phyloP scores from a whole-genome alignment of 495 filamentous ascomycete genomes.

The Delitschia confertaspora region DNA sequence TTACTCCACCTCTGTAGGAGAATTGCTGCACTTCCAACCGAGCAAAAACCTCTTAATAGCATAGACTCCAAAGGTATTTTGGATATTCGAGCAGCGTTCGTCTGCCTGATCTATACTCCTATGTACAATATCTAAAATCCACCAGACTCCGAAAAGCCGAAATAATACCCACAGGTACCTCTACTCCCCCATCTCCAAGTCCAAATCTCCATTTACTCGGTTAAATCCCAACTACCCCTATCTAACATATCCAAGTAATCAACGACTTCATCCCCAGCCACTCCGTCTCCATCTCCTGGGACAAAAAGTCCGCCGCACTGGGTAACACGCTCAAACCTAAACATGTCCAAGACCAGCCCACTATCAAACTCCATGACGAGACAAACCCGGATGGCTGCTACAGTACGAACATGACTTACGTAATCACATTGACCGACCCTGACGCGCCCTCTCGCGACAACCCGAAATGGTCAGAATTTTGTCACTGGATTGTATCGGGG shows the following conservation, averaged over 20 bases:
- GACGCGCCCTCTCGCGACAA: constrained; percentile 58
- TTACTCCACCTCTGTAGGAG: constrained; percentile 4
- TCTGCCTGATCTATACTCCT: neutral
- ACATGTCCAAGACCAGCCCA: constrained; percentile 43
- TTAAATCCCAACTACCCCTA: too few species aligned
- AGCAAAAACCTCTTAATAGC: constrained; percentile 6
- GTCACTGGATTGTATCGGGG: constrained; percentile 58
- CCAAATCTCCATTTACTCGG: constrained; percentile 17
- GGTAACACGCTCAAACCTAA: constrained; percentile 54
- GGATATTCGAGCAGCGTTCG: constrained; percentile 25
- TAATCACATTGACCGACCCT: constrained; percentile 55
- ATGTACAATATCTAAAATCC: neutral
- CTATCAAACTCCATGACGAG: constrained; percentile 35
- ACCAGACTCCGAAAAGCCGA: constrained; percentile 49
- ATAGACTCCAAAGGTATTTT: constrained; percentile 4
- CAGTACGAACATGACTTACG: constrained; percentile 31
- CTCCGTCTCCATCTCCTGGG: constrained; percentile 44
- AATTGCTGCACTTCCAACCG: constrained; percentile 7
- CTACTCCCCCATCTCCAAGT: constrained; percentile 6
- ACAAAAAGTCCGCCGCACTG: constrained; percentile 39
- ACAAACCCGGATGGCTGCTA: constrained; percentile 8
- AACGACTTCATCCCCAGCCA: constrained; percentile 53
- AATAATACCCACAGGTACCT: constrained; percentile 50
- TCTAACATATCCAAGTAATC: constrained; percentile 42
- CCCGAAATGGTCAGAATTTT: constrained; percentile 61